These are phyloP conservation scores for Neocallimastix lanati DNA, from an alignment of 192 early-diverging fungal genomes.

Conservation along the genomic window DNA sequence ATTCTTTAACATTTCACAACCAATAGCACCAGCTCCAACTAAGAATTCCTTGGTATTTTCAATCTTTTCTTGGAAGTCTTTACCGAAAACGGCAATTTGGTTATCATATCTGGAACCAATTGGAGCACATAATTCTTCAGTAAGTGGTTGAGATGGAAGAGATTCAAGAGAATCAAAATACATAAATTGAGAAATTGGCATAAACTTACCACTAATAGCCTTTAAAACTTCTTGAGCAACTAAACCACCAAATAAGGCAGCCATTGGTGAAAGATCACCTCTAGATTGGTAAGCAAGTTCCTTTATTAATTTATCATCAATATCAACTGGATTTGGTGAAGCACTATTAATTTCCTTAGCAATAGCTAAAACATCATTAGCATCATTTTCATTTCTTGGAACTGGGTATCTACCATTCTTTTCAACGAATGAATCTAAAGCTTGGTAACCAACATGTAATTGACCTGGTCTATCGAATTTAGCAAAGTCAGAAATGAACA, in stretches of 20 bases:
- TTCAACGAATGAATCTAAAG: slow-evolving; percentile 62
- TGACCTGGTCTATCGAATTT: slow-evolving; percentile 95
- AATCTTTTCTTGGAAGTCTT: slow-evolving; percentile 72
- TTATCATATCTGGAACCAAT: slow-evolving; percentile 84
- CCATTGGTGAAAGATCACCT: slow-evolving; percentile 87
- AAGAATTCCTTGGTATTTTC: slow-evolving; percentile 79
- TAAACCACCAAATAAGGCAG: slow-evolving; percentile 87
- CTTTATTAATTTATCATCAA: slow-evolving; percentile 73
- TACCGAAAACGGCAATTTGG: slow-evolving; percentile 89
- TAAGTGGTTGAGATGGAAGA: slow-evolving; percentile 49
- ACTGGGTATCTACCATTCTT: slow-evolving; percentile 55
- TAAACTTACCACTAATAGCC: slow-evolving; percentile 92
- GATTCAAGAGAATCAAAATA: slow-evolving; percentile 97
- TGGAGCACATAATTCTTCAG: slow-evolving; percentile 59
- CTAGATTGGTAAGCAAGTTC: slow-evolving; percentile 71
- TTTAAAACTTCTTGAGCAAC: slow-evolving; percentile 97
- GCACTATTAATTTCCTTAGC: slow-evolving; percentile 55
- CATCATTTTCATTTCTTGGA: slow-evolving; percentile 72
- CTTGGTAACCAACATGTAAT: slow-evolving; percentile 85
- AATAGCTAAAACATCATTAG: slow-evolving; percentile 50
- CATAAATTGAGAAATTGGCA: slow-evolving; percentile 75
- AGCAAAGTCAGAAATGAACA: slow-evolving; percentile 77
- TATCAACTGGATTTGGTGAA: slow-evolving; percentile 41
- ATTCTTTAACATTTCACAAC: slow-evolving; percentile 99
- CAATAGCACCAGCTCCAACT: slow-evolving; percentile 96